Conservation (phyloP, 441 rosid genomes). For the Syzygium malaccense region DNA sequence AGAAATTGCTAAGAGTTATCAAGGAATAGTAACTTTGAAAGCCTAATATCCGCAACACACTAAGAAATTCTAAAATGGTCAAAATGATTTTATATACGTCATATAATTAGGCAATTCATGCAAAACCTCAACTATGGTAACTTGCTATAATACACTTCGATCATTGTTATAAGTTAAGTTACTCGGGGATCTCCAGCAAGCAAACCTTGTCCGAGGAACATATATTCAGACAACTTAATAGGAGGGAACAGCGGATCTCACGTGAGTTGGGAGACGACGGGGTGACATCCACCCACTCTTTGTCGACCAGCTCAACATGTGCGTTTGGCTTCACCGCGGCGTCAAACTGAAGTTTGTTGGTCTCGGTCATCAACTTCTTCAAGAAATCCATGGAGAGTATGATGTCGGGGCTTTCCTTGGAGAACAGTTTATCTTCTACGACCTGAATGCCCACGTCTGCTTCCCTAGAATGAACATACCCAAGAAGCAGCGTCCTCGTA, state of each 20-base stretch:
- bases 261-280: slow-evolving; percentile 59
- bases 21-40: no score
- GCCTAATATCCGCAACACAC: no score
- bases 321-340: slow-evolving; percentile 23
- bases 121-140: neutral
- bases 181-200: slow-evolving; percentile 40
- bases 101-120: no score
- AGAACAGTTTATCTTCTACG: slow-evolving; percentile 8
- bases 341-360: slow-evolving; percentile 35
- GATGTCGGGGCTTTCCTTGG: slow-evolving; percentile 32
- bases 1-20: no score
- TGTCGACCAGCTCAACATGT: slow-evolving; percentile 47
- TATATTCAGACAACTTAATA: slow-evolving; percentile 37
- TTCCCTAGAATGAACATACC: slow-evolving; percentile 28
- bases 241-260: slow-evolving; percentile 38
- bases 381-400: slow-evolving; percentile 34
- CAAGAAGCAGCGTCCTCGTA: slow-evolving; percentile 40
- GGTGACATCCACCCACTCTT: slow-evolving; percentile 51
- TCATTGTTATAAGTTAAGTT: neutral
- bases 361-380: slow-evolving; percentile 32
- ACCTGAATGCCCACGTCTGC: slow-evolving; percentile 59
- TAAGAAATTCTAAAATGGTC: no score
- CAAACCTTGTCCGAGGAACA: slow-evolving; percentile 51
- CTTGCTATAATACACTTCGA: neutral
- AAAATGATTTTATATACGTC: no score